Conservation (phyloP, 495 filamentous ascomycete genomes). For the Achaetomiella virescens region DNA sequence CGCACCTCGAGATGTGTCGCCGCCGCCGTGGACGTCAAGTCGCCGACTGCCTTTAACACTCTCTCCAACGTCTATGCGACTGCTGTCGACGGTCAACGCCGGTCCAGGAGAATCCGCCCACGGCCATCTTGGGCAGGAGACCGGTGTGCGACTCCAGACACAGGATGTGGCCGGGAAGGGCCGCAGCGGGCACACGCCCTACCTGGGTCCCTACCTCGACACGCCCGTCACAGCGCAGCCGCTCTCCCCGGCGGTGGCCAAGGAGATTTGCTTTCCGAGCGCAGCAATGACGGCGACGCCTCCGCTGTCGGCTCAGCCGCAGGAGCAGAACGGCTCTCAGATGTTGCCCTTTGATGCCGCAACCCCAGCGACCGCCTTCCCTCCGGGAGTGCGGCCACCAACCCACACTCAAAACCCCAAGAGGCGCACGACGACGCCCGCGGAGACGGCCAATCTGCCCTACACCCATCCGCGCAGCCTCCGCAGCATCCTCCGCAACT, state of each 20-base stretch:
- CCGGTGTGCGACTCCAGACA: conserved; percentile 42
- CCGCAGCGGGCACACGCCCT: conserved; percentile 34
- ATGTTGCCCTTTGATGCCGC: conserved; percentile 36
- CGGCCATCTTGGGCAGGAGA: conserved; percentile 32
- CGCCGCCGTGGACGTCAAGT: conserved; percentile 51
- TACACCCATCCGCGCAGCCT: conserved; percentile 62
- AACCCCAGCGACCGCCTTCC: conserved; percentile 3
- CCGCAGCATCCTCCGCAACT: conserved; percentile 73
- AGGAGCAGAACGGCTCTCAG: conserved; percentile 31
- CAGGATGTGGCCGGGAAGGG: conserved; percentile 22
- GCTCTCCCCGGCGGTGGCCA: conserved; percentile 31
- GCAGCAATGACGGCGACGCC: conserved; percentile 39
- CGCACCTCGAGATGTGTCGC: conserved; percentile 32
- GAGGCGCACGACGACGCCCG: conserved; percentile 35
- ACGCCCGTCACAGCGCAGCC: conserved; percentile 42
- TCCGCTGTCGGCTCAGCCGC: conserved; percentile 42
- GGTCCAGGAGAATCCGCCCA: conserved; percentile 34
- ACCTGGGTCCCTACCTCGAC: conserved; percentile 37
- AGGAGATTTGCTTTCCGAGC: conserved; percentile 14
- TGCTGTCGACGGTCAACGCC: conserved; percentile 59
- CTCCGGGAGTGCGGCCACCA: conserved; percentile 10
- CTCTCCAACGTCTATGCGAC: conserved; percentile 72
- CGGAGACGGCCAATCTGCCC: conserved; percentile 34
- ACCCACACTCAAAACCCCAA: conserved; percentile 28
- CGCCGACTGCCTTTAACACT: conserved; percentile 76